phyloP scores from a whole-genome alignment of 169 alveolate species.

The Cryptosporidium bovis region DNA sequence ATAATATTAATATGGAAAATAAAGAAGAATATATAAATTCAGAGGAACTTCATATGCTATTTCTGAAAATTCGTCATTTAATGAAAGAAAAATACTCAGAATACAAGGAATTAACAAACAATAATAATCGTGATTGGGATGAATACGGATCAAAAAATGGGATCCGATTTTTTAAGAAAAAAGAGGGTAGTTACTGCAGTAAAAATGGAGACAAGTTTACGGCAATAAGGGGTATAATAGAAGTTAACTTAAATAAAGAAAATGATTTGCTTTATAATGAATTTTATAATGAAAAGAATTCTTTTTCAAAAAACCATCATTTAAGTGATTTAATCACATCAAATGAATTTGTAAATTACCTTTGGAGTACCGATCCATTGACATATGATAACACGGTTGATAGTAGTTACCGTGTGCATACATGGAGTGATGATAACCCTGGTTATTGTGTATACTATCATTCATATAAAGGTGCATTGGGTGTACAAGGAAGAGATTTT shows the following conservation, averaged over 20 bases:
- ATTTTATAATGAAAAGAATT: not conserved
- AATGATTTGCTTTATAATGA: slow-evolving; percentile 39
- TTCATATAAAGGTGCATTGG: slow-evolving; percentile 62
- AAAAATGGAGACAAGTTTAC: slow-evolving; percentile 17
- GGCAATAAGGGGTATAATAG: slow-evolving; percentile 56
- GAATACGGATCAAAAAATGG: slow-evolving; percentile 64
- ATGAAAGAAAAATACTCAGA: slow-evolving; percentile 36
- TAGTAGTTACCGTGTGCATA: slow-evolving; percentile 57
- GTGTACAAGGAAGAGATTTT: slow-evolving; percentile 68
- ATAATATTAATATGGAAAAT: slow-evolving; percentile 2
- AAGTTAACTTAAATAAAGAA: slow-evolving; percentile 42
- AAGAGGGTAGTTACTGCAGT: not conserved
- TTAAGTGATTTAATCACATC: slow-evolving; percentile 60
- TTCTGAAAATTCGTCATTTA: slow-evolving; percentile 16
- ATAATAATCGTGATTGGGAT: slow-evolving; percentile 45
- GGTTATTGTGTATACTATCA: slow-evolving; percentile 71
- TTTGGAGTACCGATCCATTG: slow-evolving; percentile 67
- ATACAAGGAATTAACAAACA: slow-evolving; percentile 32
- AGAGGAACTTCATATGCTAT: slow-evolving; percentile 18
- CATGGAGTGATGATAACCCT: slow-evolving; percentile 62
- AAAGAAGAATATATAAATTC: not conserved
- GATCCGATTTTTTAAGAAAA: slow-evolving; percentile 23
- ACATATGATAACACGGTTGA: slow-evolving; percentile 67
- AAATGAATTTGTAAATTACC: slow-evolving; percentile 39
- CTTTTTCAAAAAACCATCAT: slow-evolving; percentile 22